Base-by-base conservation (phyloP, 2,329 filamentous ascomycete genomes). In the Colletotrichum paranaense region DNA sequence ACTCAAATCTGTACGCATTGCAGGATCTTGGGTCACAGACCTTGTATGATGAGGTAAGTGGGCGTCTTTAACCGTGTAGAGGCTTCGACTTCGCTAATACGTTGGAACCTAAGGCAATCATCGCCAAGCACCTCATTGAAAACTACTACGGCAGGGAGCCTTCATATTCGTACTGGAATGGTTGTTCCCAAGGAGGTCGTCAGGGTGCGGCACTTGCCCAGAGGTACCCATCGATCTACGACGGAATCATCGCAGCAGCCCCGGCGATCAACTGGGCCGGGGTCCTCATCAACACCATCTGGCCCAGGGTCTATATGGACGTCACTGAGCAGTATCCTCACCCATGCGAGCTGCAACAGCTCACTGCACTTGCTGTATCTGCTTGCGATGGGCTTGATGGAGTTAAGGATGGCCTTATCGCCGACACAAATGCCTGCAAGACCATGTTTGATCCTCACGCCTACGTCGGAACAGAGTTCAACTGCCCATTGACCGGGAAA, bases 171-270 rank as follows among this genome's bases (percentile, higher is more conserved):
- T 92, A 91, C 78, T 91, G 87, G 73, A 77, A 87, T 2, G 90
- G 90, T 11, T 92, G 90, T 77, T 91, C 88, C 0, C 87, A 88
- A 0, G 90, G 90, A 8, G 90, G 90, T 1, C 83, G 90, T 0
- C 88, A 91, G 81, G 90, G 89, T 5, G 80, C 90, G 46, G 88
- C 87, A 65, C 84, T 86, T 11, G 85, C 87, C 0, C 85, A 91
- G 75, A 77, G 81, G n/a, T 90, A 86, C 72, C 88, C 90, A 0
- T 82, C 86, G 0, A 88, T 90, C 72, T 91, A 90, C 66, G 88
- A 91, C 64, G 89, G 89, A 24, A 84, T 90, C 28, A 79, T 91
- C 1, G 88, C 87, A 3, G 87, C 87, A 3, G 78, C 79, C 24
- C 81, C 82, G 9, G 87, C 87, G 12, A 73, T 75, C 8, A 60